A percentile compares a stretch with the other conserved stretches of the same genome.
These are phyloP conservation scores for Rhypophila decipiens DNA, from an alignment of 495 filamentous ascomycete genomes.

Conservation along the genomic window DNA sequence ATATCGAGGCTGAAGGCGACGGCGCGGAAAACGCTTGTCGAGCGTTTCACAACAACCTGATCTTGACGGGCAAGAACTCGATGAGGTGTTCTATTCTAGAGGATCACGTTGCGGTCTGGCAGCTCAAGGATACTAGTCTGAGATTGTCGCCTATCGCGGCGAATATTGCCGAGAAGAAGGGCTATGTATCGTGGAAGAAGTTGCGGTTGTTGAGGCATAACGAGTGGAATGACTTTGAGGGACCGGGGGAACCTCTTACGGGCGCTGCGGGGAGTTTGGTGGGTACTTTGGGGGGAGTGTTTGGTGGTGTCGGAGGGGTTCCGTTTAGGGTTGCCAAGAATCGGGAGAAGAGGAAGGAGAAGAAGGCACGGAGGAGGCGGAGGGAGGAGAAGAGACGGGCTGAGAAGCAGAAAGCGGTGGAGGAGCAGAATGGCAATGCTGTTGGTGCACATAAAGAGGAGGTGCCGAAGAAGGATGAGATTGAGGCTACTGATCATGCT, in stretches of 20 bases:
- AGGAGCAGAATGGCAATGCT: not conserved
- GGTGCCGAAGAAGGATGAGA: not conserved
- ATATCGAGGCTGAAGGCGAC: constrained; percentile 62
- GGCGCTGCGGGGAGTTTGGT: constrained; percentile 54
- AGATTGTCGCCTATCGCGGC: constrained; percentile 61
- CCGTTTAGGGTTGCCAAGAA: constrained; percentile 51
- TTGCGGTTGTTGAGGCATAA: constrained; percentile 60
- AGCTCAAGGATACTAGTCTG: constrained; percentile 49
- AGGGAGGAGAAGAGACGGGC: constrained; percentile 8
- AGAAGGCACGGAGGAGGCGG: constrained; percentile 34
- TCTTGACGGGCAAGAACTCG: constrained; percentile 45
- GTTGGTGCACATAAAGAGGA: not conserved
- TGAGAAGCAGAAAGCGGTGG: constrained; percentile 8
- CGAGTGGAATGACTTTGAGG: constrained; percentile 77
- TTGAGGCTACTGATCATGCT: constrained; percentile 5
- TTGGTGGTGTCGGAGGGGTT: constrained; percentile 52
- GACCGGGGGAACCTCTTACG: constrained; percentile 67
- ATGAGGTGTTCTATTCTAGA: constrained; percentile 66
- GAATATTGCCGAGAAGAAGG: constrained; percentile 51
- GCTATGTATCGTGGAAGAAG: constrained; percentile 55
- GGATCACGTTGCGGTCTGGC: constrained; percentile 63
- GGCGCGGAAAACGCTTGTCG: constrained; percentile 67
- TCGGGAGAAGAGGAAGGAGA: constrained; percentile 41
- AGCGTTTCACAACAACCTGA: constrained; percentile 61
- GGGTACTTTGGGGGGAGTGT: constrained; percentile 45